Percentiles rank a stretch among this genome's conserved stretches.
Evolutionary conservation across 2,329 filamentous ascomycete species (phyloP).

Genomic region (Neofusicoccum parvum): DNA sequence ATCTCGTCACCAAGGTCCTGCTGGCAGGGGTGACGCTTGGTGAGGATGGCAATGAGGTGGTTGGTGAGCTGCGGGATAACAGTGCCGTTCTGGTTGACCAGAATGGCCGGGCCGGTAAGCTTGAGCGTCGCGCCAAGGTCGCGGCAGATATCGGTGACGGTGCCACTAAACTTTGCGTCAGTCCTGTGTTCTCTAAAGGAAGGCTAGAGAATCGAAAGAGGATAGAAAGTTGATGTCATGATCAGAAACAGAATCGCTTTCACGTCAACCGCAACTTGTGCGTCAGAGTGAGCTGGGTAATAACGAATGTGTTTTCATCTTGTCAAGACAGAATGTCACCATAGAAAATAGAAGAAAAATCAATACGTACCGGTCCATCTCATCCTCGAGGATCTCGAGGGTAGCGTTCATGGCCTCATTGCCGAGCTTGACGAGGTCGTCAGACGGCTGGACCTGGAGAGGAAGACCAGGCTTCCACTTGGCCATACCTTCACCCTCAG

Average conservation of each 20-base stretch:
- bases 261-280: slow-evolving; percentile 81
- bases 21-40: slow-evolving; percentile 89
- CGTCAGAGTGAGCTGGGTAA: slow-evolving; percentile 99
- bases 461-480: slow-evolving; percentile 93
- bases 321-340: slow-evolving; percentile 28
- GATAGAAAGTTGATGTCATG: slow-evolving; percentile 43
- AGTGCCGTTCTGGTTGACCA: slow-evolving; percentile 65
- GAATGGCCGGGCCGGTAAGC: slow-evolving; percentile 82
- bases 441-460: slow-evolving; percentile 74
- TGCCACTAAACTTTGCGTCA: slow-evolving; percentile 59
- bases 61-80: slow-evolving; percentile 76
- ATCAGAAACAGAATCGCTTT: slow-evolving; percentile 70
- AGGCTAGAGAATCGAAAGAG: not conserved
- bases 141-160: slow-evolving; percentile 93
- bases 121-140: slow-evolving; percentile 89
- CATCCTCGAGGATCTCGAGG: slow-evolving; percentile 82
- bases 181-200: not conserved
- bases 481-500: slow-evolving; percentile 73
- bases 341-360: slow-evolving; percentile 24
- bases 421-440: slow-evolving; percentile 80
- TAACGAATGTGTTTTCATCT: slow-evolving; percentile 85
- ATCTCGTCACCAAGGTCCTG: slow-evolving; percentile 81
- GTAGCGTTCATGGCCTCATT: slow-evolving; percentile 84
- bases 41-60: slow-evolving; percentile 76
- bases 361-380: slow-evolving; percentile 83